A percentile compares a stretch with the other conserved stretches of the same genome.
Conservation (phyloP, 1,284 basidiomycete species). For the Tilletiopsis washingtonensis region DNA sequence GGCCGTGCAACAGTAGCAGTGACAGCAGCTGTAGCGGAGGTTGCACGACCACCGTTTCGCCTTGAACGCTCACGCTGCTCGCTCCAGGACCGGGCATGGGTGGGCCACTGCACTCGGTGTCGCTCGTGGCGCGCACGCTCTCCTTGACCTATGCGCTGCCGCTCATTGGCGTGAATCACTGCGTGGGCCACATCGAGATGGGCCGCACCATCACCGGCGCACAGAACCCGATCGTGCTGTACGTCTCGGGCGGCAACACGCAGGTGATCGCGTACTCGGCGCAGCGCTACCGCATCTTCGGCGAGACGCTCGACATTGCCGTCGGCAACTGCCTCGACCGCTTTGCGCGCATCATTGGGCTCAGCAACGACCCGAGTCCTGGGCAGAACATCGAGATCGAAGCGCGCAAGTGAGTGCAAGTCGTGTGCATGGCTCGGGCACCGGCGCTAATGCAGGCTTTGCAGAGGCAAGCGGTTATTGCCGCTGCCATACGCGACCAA, state of each 20-base stretch:
- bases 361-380: conserved; percentile 91
- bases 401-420: conserved; percentile 71
- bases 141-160: conserved; percentile 82
- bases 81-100: conserved; percentile 99
- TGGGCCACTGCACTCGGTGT: conserved; percentile 88
- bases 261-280: conserved; percentile 95
- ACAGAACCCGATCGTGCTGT: conserved; percentile 89
- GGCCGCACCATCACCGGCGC: conserved; percentile 90
- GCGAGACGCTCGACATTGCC: conserved; percentile 96
- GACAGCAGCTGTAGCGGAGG: too few relatives aligned
- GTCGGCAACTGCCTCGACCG: conserved; percentile 97
- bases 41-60: too few relatives aligned
- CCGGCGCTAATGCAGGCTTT: too few relatives aligned
- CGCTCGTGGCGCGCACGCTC: conserved; percentile 86
- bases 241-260: conserved; percentile 97
- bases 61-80: too few relatives aligned
- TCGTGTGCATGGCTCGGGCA: too few relatives aligned
- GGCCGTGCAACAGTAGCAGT: too few relatives aligned
- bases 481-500: conserved; percentile 91
- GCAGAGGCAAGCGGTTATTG: conserved; percentile 55
- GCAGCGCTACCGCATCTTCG: conserved; percentile 95
- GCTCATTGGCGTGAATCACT: conserved; percentile 94
- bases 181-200: conserved; percentile 97
- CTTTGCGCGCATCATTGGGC: conserved; percentile 88
- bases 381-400: conserved; percentile 98